A percentile compares a stretch with the other conserved stretches of the same genome.
These are phyloP conservation scores for Lithospermum erythrorhizon DNA, from an alignment of 257 asterid species.

Conservation along the genomic window DNA sequence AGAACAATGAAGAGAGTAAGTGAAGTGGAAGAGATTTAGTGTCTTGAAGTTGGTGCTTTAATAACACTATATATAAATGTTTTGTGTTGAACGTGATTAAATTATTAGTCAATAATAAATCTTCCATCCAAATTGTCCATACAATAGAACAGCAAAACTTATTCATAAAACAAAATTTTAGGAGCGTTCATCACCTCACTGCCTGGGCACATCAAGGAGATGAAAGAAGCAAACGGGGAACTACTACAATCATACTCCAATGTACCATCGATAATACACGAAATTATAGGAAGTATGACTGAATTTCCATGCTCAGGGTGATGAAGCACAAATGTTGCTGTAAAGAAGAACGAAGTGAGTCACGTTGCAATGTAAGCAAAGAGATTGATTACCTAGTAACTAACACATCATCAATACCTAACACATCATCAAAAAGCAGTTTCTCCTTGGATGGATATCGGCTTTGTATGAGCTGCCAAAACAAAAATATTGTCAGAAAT, in stretches of 20 bases:
- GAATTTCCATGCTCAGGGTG: constrained; percentile 99
- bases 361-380: constrained; percentile 13
- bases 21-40: too few species aligned
- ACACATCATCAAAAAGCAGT: constrained; percentile 87
- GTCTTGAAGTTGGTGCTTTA: not conserved
- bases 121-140: not conserved
- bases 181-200: constrained; percentile 50
- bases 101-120: not conserved
- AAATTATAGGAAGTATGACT: constrained; percentile 90
- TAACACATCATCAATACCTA: constrained; percentile 41
- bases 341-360: constrained; percentile 20
- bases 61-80: not conserved
- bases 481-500: constrained; percentile 13
- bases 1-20: too few species aligned
- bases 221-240: constrained; percentile 91
- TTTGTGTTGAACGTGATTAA: not conserved
- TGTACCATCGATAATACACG: constrained; percentile 74
- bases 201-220: constrained; percentile 75
- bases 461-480: constrained; percentile 74
- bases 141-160: not conserved
- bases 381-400: not conserved
- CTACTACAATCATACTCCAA: constrained; percentile 63
- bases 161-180: not conserved
- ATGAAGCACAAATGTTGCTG: constrained; percentile 95
- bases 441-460: constrained; percentile 78